Evolutionary conservation across 164 flowering plant species (phyloP), one percentile per base, ranked within the genome.

Genomic region (Akebia trifoliata): DNA sequence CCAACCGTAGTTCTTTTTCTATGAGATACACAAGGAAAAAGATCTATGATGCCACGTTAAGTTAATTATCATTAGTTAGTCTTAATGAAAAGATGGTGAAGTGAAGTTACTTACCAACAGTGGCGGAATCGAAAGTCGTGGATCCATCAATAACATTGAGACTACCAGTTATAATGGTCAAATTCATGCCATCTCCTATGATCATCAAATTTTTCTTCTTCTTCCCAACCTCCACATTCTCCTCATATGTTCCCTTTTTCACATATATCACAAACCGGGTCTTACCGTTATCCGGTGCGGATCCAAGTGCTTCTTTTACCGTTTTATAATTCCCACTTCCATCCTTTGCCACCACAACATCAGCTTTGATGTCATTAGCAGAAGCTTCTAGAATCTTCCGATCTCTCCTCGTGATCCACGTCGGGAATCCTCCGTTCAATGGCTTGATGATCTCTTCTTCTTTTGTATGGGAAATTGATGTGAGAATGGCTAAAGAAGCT

Each of bases 31-130:
- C n/a, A n/a, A n/a, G n/a, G n/a, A n/a, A n/a, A n/a, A n/a, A n/a
- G n/a, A n/a, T n/a, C n/a, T n/a, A n/a, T n/a, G n/a, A n/a, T n/a
- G n/a, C n/a, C n/a, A n/a, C n/a, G n/a, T n/a, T n/a, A n/a, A n/a
- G n/a, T n/a, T n/a, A n/a, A n/a, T n/a, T n/a, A n/a, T n/a, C n/a
- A n/a, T n/a, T n/a, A n/a, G n/a, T n/a, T n/a, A n/a, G n/a, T n/a
- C n/a, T n/a, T n/a, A n/a, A n/a, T n/a, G n/a, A n/a, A n/a, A n/a
- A n/a, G n/a, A n/a, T n/a, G n/a, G n/a, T n/a, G n/a, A n/a, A n/a
- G n/a, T n/a, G n/a, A n/a, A n/a, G n/a, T n/a, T n/a, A n/a, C n/a
- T 65, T 61, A 74, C 77, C 71, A 21, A 74, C 48, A 25, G 74
- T 74, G 12, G 77, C 71, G 6, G 74, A 74, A 1, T 54, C 60